Evolutionary conservation across 768 basidiomycete genomes (phyloP), one percentile per base, ranked within the genome.

Genomic region (Lactarius hengduanensis): DNA sequence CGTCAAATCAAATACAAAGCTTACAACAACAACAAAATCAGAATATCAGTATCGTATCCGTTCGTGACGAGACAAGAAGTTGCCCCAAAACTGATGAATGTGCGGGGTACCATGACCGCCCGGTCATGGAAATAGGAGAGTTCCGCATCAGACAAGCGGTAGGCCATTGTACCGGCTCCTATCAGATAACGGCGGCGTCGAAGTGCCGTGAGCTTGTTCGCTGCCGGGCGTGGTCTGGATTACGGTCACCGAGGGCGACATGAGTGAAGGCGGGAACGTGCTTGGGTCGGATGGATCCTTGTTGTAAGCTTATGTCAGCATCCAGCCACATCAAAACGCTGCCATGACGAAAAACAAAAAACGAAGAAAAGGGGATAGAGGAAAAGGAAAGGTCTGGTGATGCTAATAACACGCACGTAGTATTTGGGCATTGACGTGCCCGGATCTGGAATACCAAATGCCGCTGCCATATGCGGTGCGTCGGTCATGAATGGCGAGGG

Each of bases 51-150:
- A 53, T 53, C 50, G 26, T 53, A 26, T 53, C 50, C 50, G 4
- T 28, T 53, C 50, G 26, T 53, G 6, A 53, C 50, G 26, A 32
- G 82, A 34, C 0, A 63, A 57, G 13, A 22, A n/a, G 16, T 3
- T 13, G 1, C 4, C 16, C 16, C 55, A 32, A 56, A 34, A 1
- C 15, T 30, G 26, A 50, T 4, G 47, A 22, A 13, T 11, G 10
- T 20, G 15, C 54, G 54, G 54, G 30, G 8, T 32, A 22, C 22
- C 47, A 50, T 50, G 47, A 4, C 47, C 47, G 47, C 4, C 4
- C 4, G 10, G 50, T 26, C 22, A 22, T 50, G 16, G 20, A 22
- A 50, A 38, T n/a, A 26, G 13, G 26, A 13, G 11, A 5, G n/a
- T 7, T 53, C 50, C 11, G 50, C 13, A 26, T 62, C 38, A 63